A percentile compares a stretch with the other conserved stretches of the same genome.
Conservation (phyloP, 805 yeast species). For the Saturnispora halmiae region DNA sequence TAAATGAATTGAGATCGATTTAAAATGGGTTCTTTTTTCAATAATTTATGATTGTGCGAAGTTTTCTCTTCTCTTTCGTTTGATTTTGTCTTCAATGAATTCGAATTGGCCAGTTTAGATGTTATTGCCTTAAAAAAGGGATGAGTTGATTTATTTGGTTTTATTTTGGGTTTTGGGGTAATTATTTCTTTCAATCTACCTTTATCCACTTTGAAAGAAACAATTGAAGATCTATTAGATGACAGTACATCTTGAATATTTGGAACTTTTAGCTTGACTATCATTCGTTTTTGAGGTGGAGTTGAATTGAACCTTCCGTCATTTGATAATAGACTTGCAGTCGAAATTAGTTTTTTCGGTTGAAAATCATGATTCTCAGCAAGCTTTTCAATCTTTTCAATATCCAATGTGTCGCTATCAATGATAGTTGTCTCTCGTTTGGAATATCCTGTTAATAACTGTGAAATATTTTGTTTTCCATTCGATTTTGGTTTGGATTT, state of each 20-base stretch:
- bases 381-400: background rate
- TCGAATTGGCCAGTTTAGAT: background rate
- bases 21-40: conserved; percentile 5
- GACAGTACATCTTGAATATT: background rate
- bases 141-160: conserved; percentile 10
- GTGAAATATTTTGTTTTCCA: background rate
- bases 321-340: background rate
- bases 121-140: conserved; percentile 13
- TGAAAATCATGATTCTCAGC: background rate
- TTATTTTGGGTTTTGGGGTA: conserved; percentile 5
- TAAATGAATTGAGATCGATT: conserved; percentile 8
- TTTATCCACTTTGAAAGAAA: conserved; percentile 7
- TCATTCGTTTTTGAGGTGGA: conserved; percentile 2
- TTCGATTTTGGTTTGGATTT: background rate
- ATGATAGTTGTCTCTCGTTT: background rate
- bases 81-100: background rate
- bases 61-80: background rate
- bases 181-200: background rate
- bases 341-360: background rate
- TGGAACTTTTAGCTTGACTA: background rate
- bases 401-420: background rate
- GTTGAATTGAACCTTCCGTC: conserved; percentile 1
- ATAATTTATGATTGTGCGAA: background rate
- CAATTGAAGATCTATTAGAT: background rate
- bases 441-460: conserved; percentile 4